Percentiles rank a stretch among this genome's conserved stretches.
Evolutionary conservation across 306 rosid species (phyloP).

Genomic region (Sophora flavescens): DNA sequence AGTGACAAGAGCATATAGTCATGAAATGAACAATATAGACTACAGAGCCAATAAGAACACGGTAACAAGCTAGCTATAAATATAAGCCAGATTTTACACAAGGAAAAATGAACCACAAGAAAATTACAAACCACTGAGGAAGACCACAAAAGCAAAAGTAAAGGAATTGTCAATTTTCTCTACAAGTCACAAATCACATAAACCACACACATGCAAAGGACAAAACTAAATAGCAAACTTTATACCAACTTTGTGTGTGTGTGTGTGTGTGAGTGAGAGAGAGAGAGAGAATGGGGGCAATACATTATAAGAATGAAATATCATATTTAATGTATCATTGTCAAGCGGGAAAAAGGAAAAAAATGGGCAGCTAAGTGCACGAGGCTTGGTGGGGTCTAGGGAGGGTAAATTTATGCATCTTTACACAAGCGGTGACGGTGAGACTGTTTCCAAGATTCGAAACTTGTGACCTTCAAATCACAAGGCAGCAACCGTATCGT

Average conservation of each 20-base stretch:
- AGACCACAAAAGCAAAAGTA: neutral
- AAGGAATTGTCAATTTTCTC: conserved; percentile 9
- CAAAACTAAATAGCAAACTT: conserved; percentile 17
- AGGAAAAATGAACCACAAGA: neutral
- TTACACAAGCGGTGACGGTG: no score
- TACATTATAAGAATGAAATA: conserved; percentile 19
- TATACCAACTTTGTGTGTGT: neutral
- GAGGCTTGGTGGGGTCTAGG: no score
- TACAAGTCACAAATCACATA: neutral
- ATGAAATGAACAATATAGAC: conserved; percentile 44
- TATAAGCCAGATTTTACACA: neutral
- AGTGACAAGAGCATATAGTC: conserved; percentile 38
- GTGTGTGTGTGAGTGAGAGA: conserved; percentile 2
- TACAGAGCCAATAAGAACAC: neutral
- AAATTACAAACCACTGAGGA: neutral
- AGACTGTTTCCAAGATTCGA: no score
- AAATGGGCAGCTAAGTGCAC: no score
- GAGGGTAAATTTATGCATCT: no score
- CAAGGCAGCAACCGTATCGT: no score
- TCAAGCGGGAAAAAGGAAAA: neutral
- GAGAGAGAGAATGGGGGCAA: neutral
- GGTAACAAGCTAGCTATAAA: conserved; percentile 8
- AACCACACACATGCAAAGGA: neutral
- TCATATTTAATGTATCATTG: neutral
- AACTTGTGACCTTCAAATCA: no score